Base-by-base conservation (phyloP, 2,329 filamentous ascomycete species). In the Berkeleyomyces rouxiae region DNA sequence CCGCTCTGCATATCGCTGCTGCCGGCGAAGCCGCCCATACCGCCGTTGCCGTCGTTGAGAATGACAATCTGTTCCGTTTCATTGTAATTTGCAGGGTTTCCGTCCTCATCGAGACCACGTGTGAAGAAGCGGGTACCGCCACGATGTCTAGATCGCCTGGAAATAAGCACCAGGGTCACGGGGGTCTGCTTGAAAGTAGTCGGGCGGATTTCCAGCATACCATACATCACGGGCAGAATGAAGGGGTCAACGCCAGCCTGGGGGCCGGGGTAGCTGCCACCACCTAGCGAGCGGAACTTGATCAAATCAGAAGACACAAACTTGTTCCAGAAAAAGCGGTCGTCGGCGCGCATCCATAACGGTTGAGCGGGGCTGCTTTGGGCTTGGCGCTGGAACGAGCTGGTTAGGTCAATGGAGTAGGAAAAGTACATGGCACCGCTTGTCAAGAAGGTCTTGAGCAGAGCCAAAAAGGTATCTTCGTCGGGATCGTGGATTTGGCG, bases 281-380 rank as follows among this genome's bases (percentile, higher is more conserved):
- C 80, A 53, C 82, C 83, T 43, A 70, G 74, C 46, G 78, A 82
- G 65, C 92, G 85, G 71, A 96, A 95, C 72, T 96, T 84, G 70
- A 97, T 96, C 64, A 99, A 75, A 70, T 96, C 90, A 6, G 88
- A 86, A 72, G 92, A 89, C 58, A 97, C 81, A 73, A 96, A 95
- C 67, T 86, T 86, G 75, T 99, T 99, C 90, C 92, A 99, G 78
- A 96, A 99, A 79, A 99, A 99, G 67, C 93, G 89, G 72, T 97
- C 91, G 73, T 99, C 93, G 66, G 92, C 86, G 68, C 90, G 81
- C 78, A 87, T 86, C 93, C 93, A 99, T 64, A 97, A 75, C 10
- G 93, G 91, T 62, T 80, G 77, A 13, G 81, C 81, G 63, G 77
- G 75, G 71, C 95, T 84, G 67, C 83, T 78, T 67, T 91, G 84